Base-by-base conservation (phyloP, 371 early-diverging fungal species). In the Haplosporangium sp. region DNA sequence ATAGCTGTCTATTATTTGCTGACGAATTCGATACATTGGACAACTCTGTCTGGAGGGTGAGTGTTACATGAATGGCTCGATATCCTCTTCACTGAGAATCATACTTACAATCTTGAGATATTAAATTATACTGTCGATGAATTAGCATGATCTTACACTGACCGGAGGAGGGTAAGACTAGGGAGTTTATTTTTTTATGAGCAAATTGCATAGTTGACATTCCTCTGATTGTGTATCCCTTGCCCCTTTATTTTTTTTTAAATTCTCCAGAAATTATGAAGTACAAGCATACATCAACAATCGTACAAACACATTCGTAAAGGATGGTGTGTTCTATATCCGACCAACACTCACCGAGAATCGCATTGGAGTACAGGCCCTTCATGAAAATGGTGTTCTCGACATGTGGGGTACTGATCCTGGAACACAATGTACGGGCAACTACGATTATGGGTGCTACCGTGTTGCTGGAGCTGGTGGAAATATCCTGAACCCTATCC, bases 401-500 rank as follows among this genome's bases (percentile, higher is more conserved):
- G 85, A 86, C 52, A 37, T 85, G 42, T 76, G 77, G 77, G 84
- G 85, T 5, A 66, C 55, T 3, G 77, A 71, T 27, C 85, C 85
- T 1, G 78, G 68, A 11, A 73, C 71, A 1, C 77, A 71, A 39
- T 86, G 87, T 66, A 87, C 82, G 4, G 81, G 77, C 42, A 72
- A 79, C 53, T 76, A 62, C 50, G 70, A 69, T 69, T 86, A 74
- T 63, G 92, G 92, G 5, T 92, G 92, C 62, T 84, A 84, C 60
- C 86, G 91, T 37, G 64, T 71, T 27, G 83, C 88, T 2, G 85
- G 88, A 13, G 82, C 82, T 45, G 88, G 85, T 34, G 88, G 84
- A 8, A 86, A 86, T 65, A 90, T 88, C 65, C 63, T 93, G 64
- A 92, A 92, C 57, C 93, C 93, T 4, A 85, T 93, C 58, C 90